phyloP scores from a whole-genome alignment of 148 eudicot genomes.

The Bassia scoparia region DNA sequence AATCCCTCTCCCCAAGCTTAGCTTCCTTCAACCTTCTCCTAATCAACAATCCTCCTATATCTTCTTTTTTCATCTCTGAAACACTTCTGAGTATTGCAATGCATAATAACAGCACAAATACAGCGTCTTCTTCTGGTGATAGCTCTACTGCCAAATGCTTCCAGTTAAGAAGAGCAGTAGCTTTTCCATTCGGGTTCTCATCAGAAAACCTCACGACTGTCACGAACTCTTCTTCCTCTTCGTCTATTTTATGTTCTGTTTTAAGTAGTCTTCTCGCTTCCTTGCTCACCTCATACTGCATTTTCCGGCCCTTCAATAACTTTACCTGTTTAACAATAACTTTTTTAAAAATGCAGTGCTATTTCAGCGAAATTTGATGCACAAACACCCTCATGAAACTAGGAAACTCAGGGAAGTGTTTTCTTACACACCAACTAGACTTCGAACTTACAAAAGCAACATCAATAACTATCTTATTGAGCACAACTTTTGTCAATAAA shows the following conservation, averaged over 20 bases:
- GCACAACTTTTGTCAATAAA: too few relatives aligned
- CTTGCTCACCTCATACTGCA: conserved; percentile 55
- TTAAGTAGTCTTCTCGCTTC: conserved; percentile 18
- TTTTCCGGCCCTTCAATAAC: conserved; percentile 59
- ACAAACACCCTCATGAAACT: not conserved
- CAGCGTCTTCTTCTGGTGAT: conserved; percentile 83
- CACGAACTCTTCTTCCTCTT: conserved; percentile 63
- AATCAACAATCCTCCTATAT: conserved; percentile 61
- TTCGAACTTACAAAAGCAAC: too few relatives aligned
- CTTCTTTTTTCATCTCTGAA: conserved; percentile 65
- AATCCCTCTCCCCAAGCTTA: conserved; percentile 57
- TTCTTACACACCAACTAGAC: too few relatives aligned
- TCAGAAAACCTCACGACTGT: conserved; percentile 72
- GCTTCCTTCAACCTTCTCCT: conserved; percentile 68
- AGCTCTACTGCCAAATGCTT: conserved; percentile 62
- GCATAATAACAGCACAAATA: conserved; percentile 61
- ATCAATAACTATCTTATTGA: too few relatives aligned
- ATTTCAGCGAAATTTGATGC: not conserved
- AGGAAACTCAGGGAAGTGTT: too few relatives aligned
- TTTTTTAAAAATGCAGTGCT: not conserved
- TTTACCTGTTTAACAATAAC: conserved; percentile 42
- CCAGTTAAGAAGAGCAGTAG: conserved; percentile 92
- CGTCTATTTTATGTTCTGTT: conserved; percentile 16
- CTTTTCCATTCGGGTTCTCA: conserved; percentile 74
- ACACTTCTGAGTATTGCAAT: conserved; percentile 60